Percentiles rank a stretch among this genome's conserved stretches.
phyloP scores from a whole-genome alignment of 352 stramenopile species.

The Globisporangium paddicum region DNA sequence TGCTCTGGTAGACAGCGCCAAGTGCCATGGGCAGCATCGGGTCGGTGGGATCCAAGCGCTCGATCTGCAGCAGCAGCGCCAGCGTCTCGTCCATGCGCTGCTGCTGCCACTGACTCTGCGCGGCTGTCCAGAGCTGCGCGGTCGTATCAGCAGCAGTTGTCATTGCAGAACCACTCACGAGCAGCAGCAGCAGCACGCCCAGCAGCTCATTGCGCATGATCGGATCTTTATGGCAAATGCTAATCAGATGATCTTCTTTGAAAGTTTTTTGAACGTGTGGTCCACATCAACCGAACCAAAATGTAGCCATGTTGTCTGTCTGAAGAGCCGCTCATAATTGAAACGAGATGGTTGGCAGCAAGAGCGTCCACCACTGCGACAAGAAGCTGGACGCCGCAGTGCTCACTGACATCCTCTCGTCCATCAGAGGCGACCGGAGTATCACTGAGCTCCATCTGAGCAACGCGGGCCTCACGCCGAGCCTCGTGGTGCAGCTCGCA shows the following conservation, averaged over 20 bases:
- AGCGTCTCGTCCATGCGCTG: conserved; percentile 24
- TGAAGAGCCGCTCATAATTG: conserved; percentile 2
- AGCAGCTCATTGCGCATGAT: neutral
- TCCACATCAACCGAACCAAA: neutral
- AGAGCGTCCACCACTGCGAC: conserved; percentile 4
- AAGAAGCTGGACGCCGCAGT: conserved; percentile 26
- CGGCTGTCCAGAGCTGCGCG: conserved; percentile 25
- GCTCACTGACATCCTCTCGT: conserved; percentile 20
- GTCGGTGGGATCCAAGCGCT: conserved; percentile 19
- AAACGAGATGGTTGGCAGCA: neutral
- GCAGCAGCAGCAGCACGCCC: neutral
- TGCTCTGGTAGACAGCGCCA: conserved; percentile 25
- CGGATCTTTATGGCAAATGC: neutral
- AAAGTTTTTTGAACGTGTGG: neutral
- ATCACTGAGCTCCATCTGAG: conserved; percentile 18
- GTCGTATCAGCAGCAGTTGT: neutral
- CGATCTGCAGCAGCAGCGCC: conserved; percentile 22
- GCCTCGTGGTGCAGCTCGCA: conserved; percentile 35
- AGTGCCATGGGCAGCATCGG: conserved; percentile 18
- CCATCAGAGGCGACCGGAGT: conserved; percentile 9
- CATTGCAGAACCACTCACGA: neutral
- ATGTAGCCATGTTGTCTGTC: conserved; percentile 3
- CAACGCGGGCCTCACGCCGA: conserved; percentile 28
- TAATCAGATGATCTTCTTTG: conserved; percentile 1
- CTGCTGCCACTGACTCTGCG: conserved; percentile 16